Evolutionary conservation across 768 basidiomycete genomes (phyloP).

Genomic region (Sporobolomyces pararoseus): DNA sequence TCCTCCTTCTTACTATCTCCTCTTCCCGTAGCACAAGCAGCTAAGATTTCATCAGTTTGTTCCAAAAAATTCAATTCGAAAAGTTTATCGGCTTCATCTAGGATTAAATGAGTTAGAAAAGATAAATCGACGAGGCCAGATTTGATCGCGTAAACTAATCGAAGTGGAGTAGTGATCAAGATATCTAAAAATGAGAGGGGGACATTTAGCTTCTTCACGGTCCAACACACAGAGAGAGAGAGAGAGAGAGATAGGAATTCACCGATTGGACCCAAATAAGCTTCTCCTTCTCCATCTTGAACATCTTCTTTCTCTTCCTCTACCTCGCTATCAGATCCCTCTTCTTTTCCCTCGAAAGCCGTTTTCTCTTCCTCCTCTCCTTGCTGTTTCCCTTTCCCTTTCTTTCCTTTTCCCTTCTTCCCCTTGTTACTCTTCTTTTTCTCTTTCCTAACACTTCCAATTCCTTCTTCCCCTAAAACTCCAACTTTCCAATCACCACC

Average conservation of each 20-base stretch:
- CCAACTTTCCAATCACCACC: conserved; percentile 51
- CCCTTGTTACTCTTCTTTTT: not conserved
- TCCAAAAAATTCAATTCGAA: conserved; percentile 81
- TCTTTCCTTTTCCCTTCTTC: conserved; percentile 12
- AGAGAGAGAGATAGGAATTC: conserved; percentile 25
- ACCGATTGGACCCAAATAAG: conserved; percentile 30
- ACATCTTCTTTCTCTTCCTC: not conserved
- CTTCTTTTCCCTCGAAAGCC: not conserved
- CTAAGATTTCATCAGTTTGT: conserved; percentile 82
- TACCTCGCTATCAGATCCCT: not conserved
- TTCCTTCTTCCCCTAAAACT: conserved; percentile 40
- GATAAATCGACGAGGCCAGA: conserved; percentile 10
- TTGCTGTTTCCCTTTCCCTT: conserved; percentile 10
- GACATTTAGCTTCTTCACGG: not conserved
- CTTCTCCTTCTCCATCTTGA: conserved; percentile 53
- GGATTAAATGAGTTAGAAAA: conserved; percentile 37
- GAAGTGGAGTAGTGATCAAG: conserved; percentile 85
- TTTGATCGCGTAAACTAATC: conserved; percentile 75
- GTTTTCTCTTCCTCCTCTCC: no score
- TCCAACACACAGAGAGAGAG: no score
- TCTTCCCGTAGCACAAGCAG: conserved; percentile 62
- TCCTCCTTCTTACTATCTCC: conserved; percentile 51
- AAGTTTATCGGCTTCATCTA: conserved; percentile 53
- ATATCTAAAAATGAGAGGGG: conserved; percentile 59
- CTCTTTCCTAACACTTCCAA: conserved; percentile 1